Evolutionary conservation across 257 asterid species (phyloP).

Genomic region (Leonotis leonurus): DNA sequence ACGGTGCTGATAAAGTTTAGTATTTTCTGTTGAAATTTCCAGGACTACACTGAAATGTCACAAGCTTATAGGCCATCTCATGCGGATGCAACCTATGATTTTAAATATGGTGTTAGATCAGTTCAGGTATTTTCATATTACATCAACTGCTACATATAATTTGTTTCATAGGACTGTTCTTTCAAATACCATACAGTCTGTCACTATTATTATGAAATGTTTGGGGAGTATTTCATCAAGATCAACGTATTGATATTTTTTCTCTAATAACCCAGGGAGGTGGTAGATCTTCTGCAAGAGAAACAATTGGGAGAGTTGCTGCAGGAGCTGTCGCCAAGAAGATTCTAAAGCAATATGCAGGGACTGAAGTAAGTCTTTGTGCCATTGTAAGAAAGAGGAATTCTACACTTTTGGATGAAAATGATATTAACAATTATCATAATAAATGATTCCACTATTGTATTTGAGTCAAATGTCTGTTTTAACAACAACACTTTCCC

Average conservation of each 20-base stretch:
- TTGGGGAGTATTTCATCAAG: background rate
- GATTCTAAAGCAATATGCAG: constrained; percentile 63
- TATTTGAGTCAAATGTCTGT: constrained; percentile 6
- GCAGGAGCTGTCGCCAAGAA: constrained; percentile 99
- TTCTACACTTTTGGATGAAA: background rate
- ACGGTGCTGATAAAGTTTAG: constrained; percentile 14
- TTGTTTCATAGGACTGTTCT: background rate
- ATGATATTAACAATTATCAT: constrained; percentile 2
- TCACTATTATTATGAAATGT: background rate
- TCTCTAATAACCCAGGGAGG: constrained; percentile 61
- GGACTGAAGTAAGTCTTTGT: constrained; percentile 58
- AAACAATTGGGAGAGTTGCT: constrained; percentile 97
- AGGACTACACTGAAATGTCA: constrained; percentile 95
- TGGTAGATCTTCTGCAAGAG: constrained; percentile 98
- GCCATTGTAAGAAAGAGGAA: background rate
- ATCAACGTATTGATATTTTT: constrained; percentile 14
- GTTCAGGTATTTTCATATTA: constrained; percentile 50
- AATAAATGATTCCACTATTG: background rate
- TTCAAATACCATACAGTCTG: background rate
- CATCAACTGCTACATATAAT: background rate
- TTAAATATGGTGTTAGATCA: constrained; percentile 93
- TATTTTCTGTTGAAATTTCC: constrained; percentile 10
- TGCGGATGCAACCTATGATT: constrained; percentile 97
- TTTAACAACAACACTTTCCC: constrained; percentile 1
- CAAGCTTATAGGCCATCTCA: constrained; percentile 96